These are phyloP conservation scores for Vickermania ingenoplastis DNA, from an alignment of 208 protist genomes.

Conservation along the genomic window DNA sequence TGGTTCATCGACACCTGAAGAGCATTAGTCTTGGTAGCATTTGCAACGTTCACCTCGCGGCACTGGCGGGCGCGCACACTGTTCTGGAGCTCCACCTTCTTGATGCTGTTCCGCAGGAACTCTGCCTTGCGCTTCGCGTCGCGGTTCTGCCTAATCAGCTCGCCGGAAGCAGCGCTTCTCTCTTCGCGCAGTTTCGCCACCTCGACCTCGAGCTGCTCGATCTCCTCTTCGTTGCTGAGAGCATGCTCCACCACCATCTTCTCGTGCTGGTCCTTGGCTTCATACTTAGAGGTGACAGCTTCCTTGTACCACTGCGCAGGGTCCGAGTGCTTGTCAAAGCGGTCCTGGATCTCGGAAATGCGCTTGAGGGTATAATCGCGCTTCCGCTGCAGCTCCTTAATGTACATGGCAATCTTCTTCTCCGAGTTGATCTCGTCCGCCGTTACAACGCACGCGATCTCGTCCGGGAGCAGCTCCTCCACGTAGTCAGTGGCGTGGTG, in stretches of 20 bases:
- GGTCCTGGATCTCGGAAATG: too few species aligned
- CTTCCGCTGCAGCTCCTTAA: slow-evolving; percentile 48
- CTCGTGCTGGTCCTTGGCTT: slow-evolving; percentile 7
- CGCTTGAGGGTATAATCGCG: slow-evolving; percentile 22
- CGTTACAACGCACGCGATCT: slow-evolving; percentile 41
- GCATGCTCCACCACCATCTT: slow-evolving; percentile 14
- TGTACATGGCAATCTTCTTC: slow-evolving; percentile 58
- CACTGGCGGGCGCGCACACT: slow-evolving; percentile 43
- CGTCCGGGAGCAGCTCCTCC: slow-evolving; percentile 30
- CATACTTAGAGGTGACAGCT: too few species aligned
- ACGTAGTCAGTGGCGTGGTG: slow-evolving; percentile 22
- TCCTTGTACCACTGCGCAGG: too few species aligned
- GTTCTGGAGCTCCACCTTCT: slow-evolving; percentile 39
- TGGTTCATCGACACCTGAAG: slow-evolving; percentile 56
- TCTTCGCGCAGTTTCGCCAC: too few species aligned
- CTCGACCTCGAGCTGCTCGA: slow-evolving; percentile 27
- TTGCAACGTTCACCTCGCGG: slow-evolving; percentile 54
- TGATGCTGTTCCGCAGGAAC: slow-evolving; percentile 25
- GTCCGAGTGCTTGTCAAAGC: too few species aligned
- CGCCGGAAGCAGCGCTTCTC: too few species aligned
- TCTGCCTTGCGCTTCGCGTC: slow-evolving; percentile 30
- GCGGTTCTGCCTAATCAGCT: slow-evolving; percentile 29
- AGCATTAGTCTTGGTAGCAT: slow-evolving; percentile 61
- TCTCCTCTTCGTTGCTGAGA: slow-evolving; percentile 12
- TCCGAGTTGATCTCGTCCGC: slow-evolving; percentile 47